Conservation (phyloP, 345 rosid species). For the Dovyalis caffra region DNA sequence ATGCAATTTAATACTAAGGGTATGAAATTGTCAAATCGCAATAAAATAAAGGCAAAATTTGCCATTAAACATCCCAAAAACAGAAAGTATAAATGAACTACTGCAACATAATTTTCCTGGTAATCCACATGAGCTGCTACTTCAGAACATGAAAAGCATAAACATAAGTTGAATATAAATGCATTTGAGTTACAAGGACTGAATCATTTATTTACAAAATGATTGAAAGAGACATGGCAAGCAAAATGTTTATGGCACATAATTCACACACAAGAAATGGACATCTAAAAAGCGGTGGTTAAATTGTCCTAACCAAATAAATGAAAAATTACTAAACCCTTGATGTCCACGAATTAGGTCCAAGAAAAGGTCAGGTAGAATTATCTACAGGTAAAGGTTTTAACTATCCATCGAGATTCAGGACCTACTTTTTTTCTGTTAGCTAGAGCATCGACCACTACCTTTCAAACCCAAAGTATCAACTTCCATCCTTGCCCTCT, state of each 20-base stretch:
- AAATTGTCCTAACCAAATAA: conserved; percentile 23
- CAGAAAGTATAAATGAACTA: background rate
- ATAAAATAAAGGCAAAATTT: no score
- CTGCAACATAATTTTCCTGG: no score
- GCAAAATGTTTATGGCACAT: conserved; percentile 18
- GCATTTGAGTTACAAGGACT: conserved; percentile 28
- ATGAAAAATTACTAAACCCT: conserved; percentile 37
- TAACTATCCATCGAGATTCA: conserved; percentile 18
- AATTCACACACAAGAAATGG: conserved; percentile 12
- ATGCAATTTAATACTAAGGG: no score
- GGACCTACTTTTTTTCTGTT: conserved; percentile 20
- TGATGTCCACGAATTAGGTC: conserved; percentile 13
- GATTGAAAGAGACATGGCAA: conserved; percentile 15
- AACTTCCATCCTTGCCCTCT: conserved; percentile 23
- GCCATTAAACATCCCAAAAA: no score
- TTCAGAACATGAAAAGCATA: background rate
- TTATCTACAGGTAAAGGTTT: conserved; percentile 26
- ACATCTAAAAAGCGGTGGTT: conserved; percentile 23
- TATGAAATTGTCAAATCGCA: no score
- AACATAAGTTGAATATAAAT: background rate
- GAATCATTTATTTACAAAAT: conserved; percentile 25
- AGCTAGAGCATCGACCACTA: conserved; percentile 17
- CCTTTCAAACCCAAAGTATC: conserved; percentile 17
- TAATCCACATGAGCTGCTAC: no score
- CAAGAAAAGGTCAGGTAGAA: conserved; percentile 29